Base-by-base conservation (phyloP, 805 yeast species). In the Metschnikowia lunata region DNA sequence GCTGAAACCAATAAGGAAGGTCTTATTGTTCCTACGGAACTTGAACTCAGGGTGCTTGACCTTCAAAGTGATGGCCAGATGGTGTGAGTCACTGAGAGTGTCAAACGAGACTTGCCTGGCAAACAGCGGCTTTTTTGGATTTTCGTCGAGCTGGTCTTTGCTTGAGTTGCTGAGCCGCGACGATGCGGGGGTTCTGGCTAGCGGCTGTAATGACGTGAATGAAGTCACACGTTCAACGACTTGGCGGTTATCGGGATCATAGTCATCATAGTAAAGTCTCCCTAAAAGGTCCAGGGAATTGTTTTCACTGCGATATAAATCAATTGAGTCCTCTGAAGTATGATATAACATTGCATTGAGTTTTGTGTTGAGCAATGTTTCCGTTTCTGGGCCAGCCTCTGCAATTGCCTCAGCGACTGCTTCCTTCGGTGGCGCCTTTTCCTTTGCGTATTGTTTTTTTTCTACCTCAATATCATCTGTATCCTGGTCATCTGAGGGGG, bases 1-100 rank as follows among this genome's bases (percentile, higher is more conserved):
- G 51, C 66, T 67, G 55, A 58, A 71, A 4, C 75, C 76, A 4
- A 67, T 56, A 36, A 71, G 59, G 39, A 59, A 66, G 12, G 74
- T 67, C 50, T 71, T 71, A 56, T 71, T 71, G 50, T 70, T 71
- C 39, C 76, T 57, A 45, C 76, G 61, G 50, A 71, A 71, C 46
- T 61, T 66, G 56, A 69, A 71, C 30, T 67, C 61, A 9, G 74
- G 71, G 42, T 71, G 75, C 47, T 66, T 68, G 30, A 65, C 67
- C 46, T 70, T 71, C 38, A 68, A 54, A 1, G 73, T 71, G 39
- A 69, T 52, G 11, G 73, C 66, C 48, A 54, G 60, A 40, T 63
- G 63, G 39, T 60, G 64, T 6, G 56, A 52, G 38, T 66, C 61
- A 9, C 61, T 48, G 7, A 66, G 56, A 1, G 72, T 67, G 47